Evolutionary conservation across 2,329 filamentous ascomycete species (phyloP).

Genomic region (Emmonsiellopsis sp.): DNA sequence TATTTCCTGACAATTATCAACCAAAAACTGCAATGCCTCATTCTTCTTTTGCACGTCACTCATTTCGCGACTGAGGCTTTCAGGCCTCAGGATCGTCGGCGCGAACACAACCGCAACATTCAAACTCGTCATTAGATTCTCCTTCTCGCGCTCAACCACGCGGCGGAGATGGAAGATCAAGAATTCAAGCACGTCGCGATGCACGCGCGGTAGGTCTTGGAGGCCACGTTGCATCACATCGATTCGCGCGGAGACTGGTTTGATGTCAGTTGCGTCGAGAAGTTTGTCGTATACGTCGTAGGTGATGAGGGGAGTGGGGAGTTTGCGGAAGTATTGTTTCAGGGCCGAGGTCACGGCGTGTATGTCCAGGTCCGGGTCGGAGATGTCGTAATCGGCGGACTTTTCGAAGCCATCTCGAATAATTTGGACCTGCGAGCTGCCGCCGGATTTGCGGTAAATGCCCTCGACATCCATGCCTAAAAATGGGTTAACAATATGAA

Average conservation of each 20-base stretch:
- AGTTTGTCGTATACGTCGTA: constrained; percentile 87
- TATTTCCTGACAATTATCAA: constrained; percentile 78
- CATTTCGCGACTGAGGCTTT: constrained; percentile 86
- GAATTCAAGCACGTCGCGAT: constrained; percentile 85
- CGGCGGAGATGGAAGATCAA: constrained; percentile 86
- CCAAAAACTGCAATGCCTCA: constrained; percentile 79
- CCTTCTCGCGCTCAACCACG: constrained; percentile 70
- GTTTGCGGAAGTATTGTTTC: constrained; percentile 94
- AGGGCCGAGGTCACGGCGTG: constrained; percentile 90
- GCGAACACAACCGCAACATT: constrained; percentile 96
- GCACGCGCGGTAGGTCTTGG: constrained; percentile 68
- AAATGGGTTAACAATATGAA: background rate
- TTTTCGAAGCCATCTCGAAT: constrained; percentile 90
- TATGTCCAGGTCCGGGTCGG: constrained; percentile 87
- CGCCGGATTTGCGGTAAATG: constrained; percentile 95
- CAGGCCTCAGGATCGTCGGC: constrained; percentile 90
- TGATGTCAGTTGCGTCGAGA: constrained; percentile 58
- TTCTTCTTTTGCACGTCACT: constrained; percentile 94
- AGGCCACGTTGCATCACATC: constrained; percentile 65
- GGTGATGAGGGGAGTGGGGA: constrained; percentile 81
- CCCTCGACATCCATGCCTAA: constrained; percentile 84
- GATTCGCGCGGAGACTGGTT: constrained; percentile 59
- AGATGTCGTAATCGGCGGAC: constrained; percentile 72
- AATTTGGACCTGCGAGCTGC: constrained; percentile 78
- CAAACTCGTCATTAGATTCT: constrained; percentile 94